Conservation (phyloP, 805 yeast genomes). For the Tanozyma kutaoensis region DNA sequence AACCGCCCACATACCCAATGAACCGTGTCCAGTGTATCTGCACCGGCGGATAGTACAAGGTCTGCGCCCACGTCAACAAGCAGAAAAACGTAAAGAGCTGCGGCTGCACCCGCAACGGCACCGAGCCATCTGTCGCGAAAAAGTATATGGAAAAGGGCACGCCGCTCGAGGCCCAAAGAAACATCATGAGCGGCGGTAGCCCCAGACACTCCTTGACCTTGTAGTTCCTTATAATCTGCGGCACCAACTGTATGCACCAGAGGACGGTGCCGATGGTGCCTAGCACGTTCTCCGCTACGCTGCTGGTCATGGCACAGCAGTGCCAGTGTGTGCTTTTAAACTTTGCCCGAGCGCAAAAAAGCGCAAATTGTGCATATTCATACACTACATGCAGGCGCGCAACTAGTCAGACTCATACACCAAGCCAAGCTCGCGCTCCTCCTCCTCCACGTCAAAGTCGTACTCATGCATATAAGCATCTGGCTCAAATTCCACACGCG, state of each 20-base stretch:
- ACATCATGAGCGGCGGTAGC: constrained; percentile 77
- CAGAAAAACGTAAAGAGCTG: constrained; percentile 67
- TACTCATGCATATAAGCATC: no score
- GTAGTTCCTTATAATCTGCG: constrained; percentile 71
- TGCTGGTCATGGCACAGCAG: constrained; percentile 13
- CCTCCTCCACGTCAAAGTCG: no score
- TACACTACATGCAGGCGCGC: no score
- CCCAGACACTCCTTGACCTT: constrained; percentile 73
- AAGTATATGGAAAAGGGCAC: constrained; percentile 84
- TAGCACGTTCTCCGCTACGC: constrained; percentile 54
- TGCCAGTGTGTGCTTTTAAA: no score
- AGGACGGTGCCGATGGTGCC: constrained; percentile 84
- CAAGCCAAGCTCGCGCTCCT: no score
- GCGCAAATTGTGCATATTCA: no score
- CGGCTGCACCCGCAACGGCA: constrained; percentile 81
- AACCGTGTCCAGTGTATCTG: constrained; percentile 21
- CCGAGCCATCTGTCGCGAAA: constrained; percentile 51
- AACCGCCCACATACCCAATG: constrained; percentile 15
- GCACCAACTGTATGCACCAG: constrained; percentile 88
- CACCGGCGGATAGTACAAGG: constrained; percentile 60
- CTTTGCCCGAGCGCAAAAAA: no score
- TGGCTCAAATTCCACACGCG: no score
- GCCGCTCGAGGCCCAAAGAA: constrained; percentile 34
- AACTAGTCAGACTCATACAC: no score
- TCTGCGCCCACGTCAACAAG: constrained; percentile 49